A percentile compares a stretch with the other conserved stretches of the same genome.
These are phyloP conservation scores for Panicum virgatum DNA, from an alignment of 202 grass and related monocot species.

Conservation along the genomic window DNA sequence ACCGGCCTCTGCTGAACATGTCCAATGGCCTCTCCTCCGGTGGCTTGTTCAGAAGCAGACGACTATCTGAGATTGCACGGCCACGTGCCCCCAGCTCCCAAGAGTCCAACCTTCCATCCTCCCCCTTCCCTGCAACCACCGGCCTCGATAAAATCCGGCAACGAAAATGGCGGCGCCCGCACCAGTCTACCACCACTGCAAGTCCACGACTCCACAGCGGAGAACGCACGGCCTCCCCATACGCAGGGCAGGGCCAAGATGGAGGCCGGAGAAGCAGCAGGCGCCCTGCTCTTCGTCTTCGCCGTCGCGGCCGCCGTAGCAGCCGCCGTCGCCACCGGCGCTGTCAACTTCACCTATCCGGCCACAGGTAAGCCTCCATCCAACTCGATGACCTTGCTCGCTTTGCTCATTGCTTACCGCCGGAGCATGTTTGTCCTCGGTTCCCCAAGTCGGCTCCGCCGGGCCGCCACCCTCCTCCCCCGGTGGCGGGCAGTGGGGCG, in stretches of 20 bases:
- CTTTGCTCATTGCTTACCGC: neutral
- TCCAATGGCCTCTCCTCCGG: neutral
- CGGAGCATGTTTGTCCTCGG: neutral
- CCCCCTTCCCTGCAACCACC: neutral
- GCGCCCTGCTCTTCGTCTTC: conserved; percentile 34
- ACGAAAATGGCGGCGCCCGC: neutral
- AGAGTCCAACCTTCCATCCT: neutral
- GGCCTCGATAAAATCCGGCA: neutral
- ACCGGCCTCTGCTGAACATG: neutral
- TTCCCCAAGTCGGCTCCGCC: neutral
- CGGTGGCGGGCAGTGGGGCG: neutral
- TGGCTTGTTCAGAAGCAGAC: neutral
- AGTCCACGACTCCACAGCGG: neutral
- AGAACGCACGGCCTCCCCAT: neutral
- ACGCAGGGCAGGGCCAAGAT: neutral
- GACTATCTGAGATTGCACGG: neutral
- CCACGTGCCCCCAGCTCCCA: neutral
- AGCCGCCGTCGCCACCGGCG: conserved; percentile 27
- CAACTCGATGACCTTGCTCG: neutral
- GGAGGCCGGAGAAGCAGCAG: conserved; percentile 40
- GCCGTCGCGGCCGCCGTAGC: conserved; percentile 8
- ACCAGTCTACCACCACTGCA: neutral
- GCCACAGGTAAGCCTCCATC: neutral
- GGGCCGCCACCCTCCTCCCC: too few relatives aligned
- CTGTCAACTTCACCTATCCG: conserved; percentile 23